Conservation (phyloP, 805 yeast species). For the Blastobotrys peoriensis region DNA sequence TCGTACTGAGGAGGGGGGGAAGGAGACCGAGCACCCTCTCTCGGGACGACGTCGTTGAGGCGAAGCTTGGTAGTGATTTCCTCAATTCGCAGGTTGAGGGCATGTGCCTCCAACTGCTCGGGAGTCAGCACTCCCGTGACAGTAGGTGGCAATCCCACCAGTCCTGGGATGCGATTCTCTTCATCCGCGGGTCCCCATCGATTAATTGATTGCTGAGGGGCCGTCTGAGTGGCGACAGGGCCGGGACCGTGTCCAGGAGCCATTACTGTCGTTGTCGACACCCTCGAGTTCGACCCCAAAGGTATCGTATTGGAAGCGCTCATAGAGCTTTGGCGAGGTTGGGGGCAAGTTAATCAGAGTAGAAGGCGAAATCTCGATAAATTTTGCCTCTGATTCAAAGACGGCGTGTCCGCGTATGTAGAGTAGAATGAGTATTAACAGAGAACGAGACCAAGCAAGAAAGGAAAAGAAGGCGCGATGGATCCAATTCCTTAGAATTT, state of each 20-base stretch:
- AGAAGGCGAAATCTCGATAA: too few relatives aligned
- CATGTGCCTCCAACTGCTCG: slow-evolving; percentile 76
- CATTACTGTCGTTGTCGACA: background rate
- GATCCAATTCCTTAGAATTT: too few relatives aligned
- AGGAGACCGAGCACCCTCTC: slow-evolving; percentile 52
- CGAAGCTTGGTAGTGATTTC: slow-evolving; percentile 64
- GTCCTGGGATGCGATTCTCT: slow-evolving; percentile 26
- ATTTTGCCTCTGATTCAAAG: too few relatives aligned
- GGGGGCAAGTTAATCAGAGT: background rate
- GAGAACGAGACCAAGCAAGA: background rate
- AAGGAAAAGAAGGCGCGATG: background rate
- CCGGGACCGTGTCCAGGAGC: background rate
- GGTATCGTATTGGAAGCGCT: background rate
- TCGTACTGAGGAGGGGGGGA: slow-evolving; percentile 95
- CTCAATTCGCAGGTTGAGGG: slow-evolving; percentile 61
- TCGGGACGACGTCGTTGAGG: slow-evolving; percentile 43
- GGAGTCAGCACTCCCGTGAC: slow-evolving; percentile 49
- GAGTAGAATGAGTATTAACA: background rate
- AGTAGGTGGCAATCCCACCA: slow-evolving; percentile 34
- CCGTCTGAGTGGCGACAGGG: background rate
- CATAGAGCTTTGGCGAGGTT: background rate
- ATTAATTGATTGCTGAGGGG: slow-evolving; percentile 1
- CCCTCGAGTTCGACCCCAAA: background rate
- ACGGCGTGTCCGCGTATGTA: too few relatives aligned
- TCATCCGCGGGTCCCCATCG: slow-evolving; percentile 28